phyloP scores from a whole-genome alignment of 2,329 filamentous ascomycete genomes.

The Samsoniella hepiali region DNA sequence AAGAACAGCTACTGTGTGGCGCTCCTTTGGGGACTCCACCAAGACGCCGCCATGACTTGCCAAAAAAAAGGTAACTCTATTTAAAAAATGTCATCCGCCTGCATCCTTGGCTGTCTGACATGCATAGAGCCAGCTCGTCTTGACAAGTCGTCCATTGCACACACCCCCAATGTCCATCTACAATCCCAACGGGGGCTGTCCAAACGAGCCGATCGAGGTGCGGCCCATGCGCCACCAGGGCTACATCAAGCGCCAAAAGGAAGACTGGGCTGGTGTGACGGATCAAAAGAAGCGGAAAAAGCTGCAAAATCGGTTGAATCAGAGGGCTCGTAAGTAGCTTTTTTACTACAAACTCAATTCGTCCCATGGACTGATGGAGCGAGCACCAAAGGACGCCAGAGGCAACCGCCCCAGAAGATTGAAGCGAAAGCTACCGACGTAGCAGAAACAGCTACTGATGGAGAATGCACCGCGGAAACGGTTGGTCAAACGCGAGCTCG shows the following conservation, averaged over 20 bases:
- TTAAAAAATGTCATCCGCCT: background rate
- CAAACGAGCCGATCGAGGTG: slow-evolving; percentile 2
- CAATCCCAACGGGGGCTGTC: background rate
- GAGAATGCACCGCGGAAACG: background rate
- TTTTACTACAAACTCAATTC: too few relatives aligned
- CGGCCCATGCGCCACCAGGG: slow-evolving; percentile 12
- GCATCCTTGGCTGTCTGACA: background rate
- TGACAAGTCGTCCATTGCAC: background rate
- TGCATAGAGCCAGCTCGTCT: background rate
- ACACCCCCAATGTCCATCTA: background rate
- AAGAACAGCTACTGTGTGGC: too few relatives aligned
- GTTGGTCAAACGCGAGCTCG: background rate
- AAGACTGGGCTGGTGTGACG: slow-evolving; percentile 34
- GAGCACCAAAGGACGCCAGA: background rate
- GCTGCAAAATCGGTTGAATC: background rate
- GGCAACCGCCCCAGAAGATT: background rate
- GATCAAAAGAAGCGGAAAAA: slow-evolving; percentile 19
- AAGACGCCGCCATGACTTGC: too few relatives aligned
- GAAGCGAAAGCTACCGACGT: background rate
- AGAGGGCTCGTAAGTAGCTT: background rate
- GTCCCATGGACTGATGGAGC: too few relatives aligned
- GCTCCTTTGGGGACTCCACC: too few relatives aligned
- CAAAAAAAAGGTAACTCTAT: too few relatives aligned
- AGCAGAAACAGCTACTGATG: background rate
- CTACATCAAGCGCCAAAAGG: slow-evolving; percentile 15